A percentile compares a stretch with the other conserved stretches of the same genome.
These are phyloP conservation scores for Taphrina deformans DNA, from an alignment of 1,139 yeast species.

Conservation along the genomic window DNA sequence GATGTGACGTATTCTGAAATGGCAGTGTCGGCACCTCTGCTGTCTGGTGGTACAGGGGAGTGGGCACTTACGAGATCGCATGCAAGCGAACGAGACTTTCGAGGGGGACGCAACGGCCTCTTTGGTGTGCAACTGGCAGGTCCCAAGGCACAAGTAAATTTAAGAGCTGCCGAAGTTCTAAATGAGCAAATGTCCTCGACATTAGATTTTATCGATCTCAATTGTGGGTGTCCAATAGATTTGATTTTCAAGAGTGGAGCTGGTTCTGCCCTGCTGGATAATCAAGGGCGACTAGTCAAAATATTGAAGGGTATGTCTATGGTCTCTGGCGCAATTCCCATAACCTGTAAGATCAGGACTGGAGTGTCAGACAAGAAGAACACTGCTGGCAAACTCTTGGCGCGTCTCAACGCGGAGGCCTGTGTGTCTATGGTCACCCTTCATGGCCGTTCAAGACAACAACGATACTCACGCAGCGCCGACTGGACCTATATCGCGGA, in stretches of 20 bases:
- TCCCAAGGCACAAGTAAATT: conserved; percentile 88
- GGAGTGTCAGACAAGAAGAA: conserved; percentile 85
- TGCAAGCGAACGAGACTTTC: conserved; percentile 54
- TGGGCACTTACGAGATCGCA: conserved; percentile 98
- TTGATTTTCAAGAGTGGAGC: conserved; percentile 71
- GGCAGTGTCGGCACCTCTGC: conserved; percentile 83
- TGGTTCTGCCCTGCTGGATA: conserved; percentile 90
- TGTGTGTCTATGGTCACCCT: conserved; percentile 88
- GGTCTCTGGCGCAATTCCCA: conserved; percentile 83
- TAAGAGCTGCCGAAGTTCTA: conserved; percentile 83
- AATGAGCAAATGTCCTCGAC: conserved; percentile 45
- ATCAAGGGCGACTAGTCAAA: conserved; percentile 75
- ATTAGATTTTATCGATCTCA: conserved; percentile 73
- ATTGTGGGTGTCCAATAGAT: conserved; percentile 98
- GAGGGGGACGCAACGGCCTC: conserved; percentile 32
- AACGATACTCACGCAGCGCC: conserved; percentile 84
- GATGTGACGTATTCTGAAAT: conserved; percentile 93
- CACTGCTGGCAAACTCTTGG: conserved; percentile 74
- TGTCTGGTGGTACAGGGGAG: conserved; percentile 88
- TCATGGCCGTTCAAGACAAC: conserved; percentile 96
- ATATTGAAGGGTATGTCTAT: conserved; percentile 86
- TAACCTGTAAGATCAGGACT: conserved; percentile 86
- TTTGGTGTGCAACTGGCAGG: conserved; percentile 95
- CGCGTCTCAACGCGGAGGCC: conserved; percentile 68
- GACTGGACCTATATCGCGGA: conserved; percentile 88